Conservation (phyloP, 805 yeast genomes). For the Candida multigemmis region DNA sequence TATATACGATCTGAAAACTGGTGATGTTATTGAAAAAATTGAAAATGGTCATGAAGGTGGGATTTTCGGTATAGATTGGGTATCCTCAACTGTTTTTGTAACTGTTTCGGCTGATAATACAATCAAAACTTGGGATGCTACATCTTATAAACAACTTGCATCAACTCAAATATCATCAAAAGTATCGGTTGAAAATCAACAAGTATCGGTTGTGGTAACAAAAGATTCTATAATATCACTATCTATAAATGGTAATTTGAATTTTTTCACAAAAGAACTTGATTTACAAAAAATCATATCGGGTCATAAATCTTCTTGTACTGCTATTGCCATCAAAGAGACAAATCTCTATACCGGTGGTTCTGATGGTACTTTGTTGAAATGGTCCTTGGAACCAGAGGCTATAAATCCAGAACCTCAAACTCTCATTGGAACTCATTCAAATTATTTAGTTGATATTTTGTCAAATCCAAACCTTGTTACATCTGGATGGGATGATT, state of each 20-base stretch:
- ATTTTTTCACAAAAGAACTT: slow-evolving; percentile 39
- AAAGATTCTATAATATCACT: slow-evolving; percentile 53
- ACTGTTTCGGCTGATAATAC: slow-evolving; percentile 81
- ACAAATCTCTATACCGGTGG: slow-evolving; percentile 52
- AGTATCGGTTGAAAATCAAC: slow-evolving; percentile 50
- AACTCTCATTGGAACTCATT: slow-evolving; percentile 38
- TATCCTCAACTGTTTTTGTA: slow-evolving; percentile 47
- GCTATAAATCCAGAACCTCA: slow-evolving; percentile 12
- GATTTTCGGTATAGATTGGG: slow-evolving; percentile 71
- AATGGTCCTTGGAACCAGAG: slow-evolving; percentile 39
- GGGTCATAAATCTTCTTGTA: slow-evolving; percentile 82
- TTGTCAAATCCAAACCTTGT: slow-evolving; percentile 18
- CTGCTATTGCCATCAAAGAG: slow-evolving; percentile 35
- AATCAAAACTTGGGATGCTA: slow-evolving; percentile 56
- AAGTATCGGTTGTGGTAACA: slow-evolving; percentile 73
- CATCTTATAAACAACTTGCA: slow-evolving; percentile 22
- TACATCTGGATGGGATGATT: slow-evolving; percentile 89
- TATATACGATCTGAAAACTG: slow-evolving; percentile 80
- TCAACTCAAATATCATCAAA: slow-evolving; percentile 40
- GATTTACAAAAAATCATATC: slow-evolving; percentile 25
- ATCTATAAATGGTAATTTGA: slow-evolving; percentile 63
- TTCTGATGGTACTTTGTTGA: slow-evolving; percentile 66
- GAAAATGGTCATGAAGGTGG: slow-evolving; percentile 65
- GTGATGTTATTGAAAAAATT: slow-evolving; percentile 54
- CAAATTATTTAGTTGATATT: slow-evolving; percentile 58